Conservation (phyloP, 139 green algal species). For the Marvania coccoides region DNA sequence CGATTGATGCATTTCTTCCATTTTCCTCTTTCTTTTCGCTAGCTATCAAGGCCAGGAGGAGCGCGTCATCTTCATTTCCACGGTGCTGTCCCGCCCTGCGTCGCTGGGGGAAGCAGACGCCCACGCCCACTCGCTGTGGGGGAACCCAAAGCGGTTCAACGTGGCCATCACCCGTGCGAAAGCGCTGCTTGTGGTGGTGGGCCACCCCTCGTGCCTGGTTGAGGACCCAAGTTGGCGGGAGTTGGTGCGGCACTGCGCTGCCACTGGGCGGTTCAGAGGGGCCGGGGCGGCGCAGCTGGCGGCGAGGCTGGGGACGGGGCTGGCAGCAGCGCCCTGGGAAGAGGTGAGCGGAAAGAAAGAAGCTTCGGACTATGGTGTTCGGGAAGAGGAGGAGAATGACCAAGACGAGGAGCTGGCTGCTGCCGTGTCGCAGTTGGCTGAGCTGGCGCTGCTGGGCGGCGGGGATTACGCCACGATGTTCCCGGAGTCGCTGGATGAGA, state of each 20-base stretch:
- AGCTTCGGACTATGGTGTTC: background rate
- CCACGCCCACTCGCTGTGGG: constrained; percentile 55
- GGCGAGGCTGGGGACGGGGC: background rate
- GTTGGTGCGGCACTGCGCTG: constrained; percentile 54
- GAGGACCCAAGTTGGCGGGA: constrained; percentile 60
- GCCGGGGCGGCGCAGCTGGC: constrained; percentile 1
- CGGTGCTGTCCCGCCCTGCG: constrained; percentile 36
- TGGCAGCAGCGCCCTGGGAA: background rate
- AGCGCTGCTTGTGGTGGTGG: constrained; percentile 76
- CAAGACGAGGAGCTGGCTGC: constrained; percentile 14
- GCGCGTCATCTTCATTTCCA: constrained; percentile 75
- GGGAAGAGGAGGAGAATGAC: background rate
- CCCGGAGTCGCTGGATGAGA: constrained; percentile 30
- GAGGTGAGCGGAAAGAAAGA: no score
- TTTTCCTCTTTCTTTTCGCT: no score
- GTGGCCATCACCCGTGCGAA: constrained; percentile 80
- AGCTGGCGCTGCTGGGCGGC: constrained; percentile 57
- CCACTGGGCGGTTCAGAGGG: constrained; percentile 21
- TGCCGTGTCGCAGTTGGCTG: constrained; percentile 34
- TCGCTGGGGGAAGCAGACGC: background rate
- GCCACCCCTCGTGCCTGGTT: constrained; percentile 59
- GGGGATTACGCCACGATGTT: constrained; percentile 34
- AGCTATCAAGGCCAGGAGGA: constrained; percentile 72
- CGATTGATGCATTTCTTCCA: no score
- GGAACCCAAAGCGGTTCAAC: constrained; percentile 84